Conservation (phyloP, 768 basidiomycete genomes). For the Gymnopilus dilepis region DNA sequence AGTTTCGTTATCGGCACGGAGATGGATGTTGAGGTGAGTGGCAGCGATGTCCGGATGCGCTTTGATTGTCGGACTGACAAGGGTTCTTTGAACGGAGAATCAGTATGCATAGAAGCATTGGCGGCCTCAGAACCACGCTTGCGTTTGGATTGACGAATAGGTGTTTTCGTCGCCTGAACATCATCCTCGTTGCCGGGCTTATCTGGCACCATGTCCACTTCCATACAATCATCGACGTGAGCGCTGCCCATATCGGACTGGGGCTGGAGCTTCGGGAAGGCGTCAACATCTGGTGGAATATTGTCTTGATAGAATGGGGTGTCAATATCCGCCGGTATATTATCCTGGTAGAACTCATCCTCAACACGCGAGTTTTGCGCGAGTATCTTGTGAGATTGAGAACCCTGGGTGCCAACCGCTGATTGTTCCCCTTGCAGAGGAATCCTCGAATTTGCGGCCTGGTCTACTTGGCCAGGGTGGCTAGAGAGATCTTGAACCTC, state of each 20-base stretch:
- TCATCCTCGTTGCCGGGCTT: not conserved
- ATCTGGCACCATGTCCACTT: not conserved
- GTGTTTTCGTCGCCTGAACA: not conserved
- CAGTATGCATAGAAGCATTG: not conserved
- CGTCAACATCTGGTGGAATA: not conserved
- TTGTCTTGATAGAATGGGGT: not conserved
- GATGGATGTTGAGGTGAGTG: not conserved
- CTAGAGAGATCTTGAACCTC: too few relatives aligned
- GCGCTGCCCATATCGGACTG: not conserved
- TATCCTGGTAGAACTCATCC: not conserved
- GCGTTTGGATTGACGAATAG: not conserved
- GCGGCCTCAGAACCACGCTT: not conserved
- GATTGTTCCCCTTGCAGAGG: too few relatives aligned
- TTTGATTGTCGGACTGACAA: not conserved
- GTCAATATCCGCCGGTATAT: not conserved
- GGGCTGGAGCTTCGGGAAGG: not conserved
- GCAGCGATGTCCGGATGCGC: not conserved
- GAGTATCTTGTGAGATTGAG: too few relatives aligned
- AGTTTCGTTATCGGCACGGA: not conserved
- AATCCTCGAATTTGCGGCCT: too few relatives aligned
- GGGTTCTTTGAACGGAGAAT: too few relatives aligned
- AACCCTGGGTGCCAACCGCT: too few relatives aligned
- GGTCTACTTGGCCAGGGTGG: too few relatives aligned
- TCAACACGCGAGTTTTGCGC: not conserved
- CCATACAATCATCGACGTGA: not conserved